phyloP scores from a whole-genome alignment of 2,329 filamentous ascomycete species.

The Cercospora berteroae region DNA sequence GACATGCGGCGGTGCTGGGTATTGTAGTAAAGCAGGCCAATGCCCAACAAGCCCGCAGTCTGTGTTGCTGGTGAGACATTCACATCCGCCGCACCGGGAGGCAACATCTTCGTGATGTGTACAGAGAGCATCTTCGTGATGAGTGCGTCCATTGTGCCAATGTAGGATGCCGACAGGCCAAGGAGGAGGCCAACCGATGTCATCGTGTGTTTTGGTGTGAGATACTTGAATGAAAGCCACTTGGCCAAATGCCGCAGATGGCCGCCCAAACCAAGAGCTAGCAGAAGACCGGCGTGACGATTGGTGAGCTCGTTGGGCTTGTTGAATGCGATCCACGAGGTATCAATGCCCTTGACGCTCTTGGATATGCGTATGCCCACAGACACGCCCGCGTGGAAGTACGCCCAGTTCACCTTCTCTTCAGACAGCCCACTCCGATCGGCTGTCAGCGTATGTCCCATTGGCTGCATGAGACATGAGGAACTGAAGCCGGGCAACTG shows the following conservation, averaged over 20 bases:
- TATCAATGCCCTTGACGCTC: slow-evolving; percentile 89
- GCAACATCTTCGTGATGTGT: slow-evolving; percentile 92
- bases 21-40: slow-evolving; percentile 88
- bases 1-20: slow-evolving; percentile 98
- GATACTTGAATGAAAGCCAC: slow-evolving; percentile 97
- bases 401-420: slow-evolving; percentile 97
- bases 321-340: slow-evolving; percentile 98
- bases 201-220: slow-evolving; percentile 99
- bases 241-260: slow-evolving; percentile 93
- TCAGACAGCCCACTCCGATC: slow-evolving; percentile 85
- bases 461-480: slow-evolving; percentile 86
- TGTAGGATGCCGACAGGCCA: slow-evolving; percentile 86
- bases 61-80: slow-evolving; percentile 92
- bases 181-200: slow-evolving; percentile 94
- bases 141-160: slow-evolving; percentile 95
- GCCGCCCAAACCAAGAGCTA: slow-evolving; percentile 88
- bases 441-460: slow-evolving; percentile 88
- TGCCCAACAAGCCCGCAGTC: slow-evolving; percentile 95
- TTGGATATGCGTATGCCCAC: slow-evolving; percentile 87
- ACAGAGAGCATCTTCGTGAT: slow-evolving; percentile 92
- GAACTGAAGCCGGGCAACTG: slow-evolving; percentile 87
- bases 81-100: slow-evolving; percentile 85
- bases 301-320: slow-evolving; percentile 91
- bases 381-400: slow-evolving; percentile 96
- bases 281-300: slow-evolving; percentile 88